Percentiles rank a stretch among this genome's conserved stretches.
Evolutionary conservation across 805 yeast genomes (phyloP).

Genomic region (Barnettozyma salicaria): DNA sequence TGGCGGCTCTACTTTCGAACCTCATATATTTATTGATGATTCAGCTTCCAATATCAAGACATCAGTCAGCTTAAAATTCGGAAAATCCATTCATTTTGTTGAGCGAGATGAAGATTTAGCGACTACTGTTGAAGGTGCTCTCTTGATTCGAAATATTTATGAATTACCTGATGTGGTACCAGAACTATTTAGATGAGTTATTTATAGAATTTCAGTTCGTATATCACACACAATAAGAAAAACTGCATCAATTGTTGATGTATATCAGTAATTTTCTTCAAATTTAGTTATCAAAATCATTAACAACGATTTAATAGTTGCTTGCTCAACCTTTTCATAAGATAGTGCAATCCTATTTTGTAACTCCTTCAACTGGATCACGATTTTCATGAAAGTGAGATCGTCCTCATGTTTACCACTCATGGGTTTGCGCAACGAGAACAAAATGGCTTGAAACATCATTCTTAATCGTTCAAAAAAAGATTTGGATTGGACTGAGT

Average conservation of each 20-base stretch:
- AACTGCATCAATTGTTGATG: no score
- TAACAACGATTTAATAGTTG: slow-evolving; percentile 8
- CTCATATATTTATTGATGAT: slow-evolving; percentile 81
- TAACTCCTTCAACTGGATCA: background rate
- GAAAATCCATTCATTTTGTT: slow-evolving; percentile 62
- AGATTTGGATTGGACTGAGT: background rate
- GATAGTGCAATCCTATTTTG: slow-evolving; percentile 7
- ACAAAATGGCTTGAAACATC: slow-evolving; percentile 1
- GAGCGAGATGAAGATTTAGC: slow-evolving; percentile 55
- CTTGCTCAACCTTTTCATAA: slow-evolving; percentile 8
- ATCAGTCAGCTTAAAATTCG: slow-evolving; percentile 68
- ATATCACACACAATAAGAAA: no score
- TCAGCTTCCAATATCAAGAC: slow-evolving; percentile 73
- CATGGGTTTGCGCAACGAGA: background rate
- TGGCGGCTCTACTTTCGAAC: slow-evolving; percentile 38
- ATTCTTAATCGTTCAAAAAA: slow-evolving; percentile 4
- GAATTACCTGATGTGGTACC: slow-evolving; percentile 37
- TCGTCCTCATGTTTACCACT: background rate
- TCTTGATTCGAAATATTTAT: slow-evolving; percentile 50
- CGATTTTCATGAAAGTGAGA: background rate
- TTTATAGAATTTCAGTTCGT: no score
- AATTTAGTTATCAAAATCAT: slow-evolving; percentile 4
- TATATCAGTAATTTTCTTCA: background rate
- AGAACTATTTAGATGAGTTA: slow-evolving; percentile 16
- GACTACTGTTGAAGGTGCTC: slow-evolving; percentile 37